Evolutionary conservation across 768 basidiomycete species (phyloP).

Genomic region (Boletales sp.): DNA sequence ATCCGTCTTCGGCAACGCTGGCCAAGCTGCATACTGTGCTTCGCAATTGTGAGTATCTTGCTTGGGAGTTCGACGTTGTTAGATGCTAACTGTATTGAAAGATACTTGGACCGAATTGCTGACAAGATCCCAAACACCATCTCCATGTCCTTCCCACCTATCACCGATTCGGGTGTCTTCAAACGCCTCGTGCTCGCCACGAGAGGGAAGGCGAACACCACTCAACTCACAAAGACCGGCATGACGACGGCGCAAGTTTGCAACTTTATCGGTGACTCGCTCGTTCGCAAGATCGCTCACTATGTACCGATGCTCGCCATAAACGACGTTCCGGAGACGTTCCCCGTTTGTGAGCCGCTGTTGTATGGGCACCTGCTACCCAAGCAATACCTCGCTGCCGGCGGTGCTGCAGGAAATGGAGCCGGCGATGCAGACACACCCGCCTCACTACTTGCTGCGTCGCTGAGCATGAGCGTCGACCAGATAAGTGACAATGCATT

Average conservation of each 20-base stretch:
- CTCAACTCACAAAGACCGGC: slow-evolving; percentile 28
- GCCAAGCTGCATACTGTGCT: slow-evolving; percentile 22
- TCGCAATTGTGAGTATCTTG: slow-evolving; percentile 14
- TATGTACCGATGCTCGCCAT: slow-evolving; percentile 29
- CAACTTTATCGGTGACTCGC: slow-evolving; percentile 30
- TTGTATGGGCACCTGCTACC: slow-evolving; percentile 25
- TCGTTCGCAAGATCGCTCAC: slow-evolving; percentile 27
- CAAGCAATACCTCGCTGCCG: slow-evolving; percentile 18
- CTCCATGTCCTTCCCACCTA: slow-evolving; percentile 33
- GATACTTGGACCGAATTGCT: slow-evolving; percentile 32
- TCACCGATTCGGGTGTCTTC: slow-evolving; percentile 34
- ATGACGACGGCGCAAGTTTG: slow-evolving; percentile 32
- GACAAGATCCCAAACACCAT: slow-evolving; percentile 29
- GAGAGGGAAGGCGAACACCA: slow-evolving; percentile 26
- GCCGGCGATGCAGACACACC: slow-evolving; percentile 18
- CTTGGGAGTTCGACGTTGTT: not conserved
- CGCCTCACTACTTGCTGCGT: slow-evolving; percentile 21
- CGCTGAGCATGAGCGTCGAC: slow-evolving; percentile 24
- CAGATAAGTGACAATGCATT: slow-evolving; percentile 29
- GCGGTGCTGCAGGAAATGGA: slow-evolving; percentile 9
- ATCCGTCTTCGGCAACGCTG: slow-evolving; percentile 30
- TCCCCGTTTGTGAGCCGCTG: slow-evolving; percentile 24
- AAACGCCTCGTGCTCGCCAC: slow-evolving; percentile 29
- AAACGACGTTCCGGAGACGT: slow-evolving; percentile 21
- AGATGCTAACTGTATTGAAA: slow-evolving; percentile 4